These are phyloP conservation scores for Mucor velutinosus DNA, from an alignment of 371 early-diverging fungal species.

Conservation along the genomic window DNA sequence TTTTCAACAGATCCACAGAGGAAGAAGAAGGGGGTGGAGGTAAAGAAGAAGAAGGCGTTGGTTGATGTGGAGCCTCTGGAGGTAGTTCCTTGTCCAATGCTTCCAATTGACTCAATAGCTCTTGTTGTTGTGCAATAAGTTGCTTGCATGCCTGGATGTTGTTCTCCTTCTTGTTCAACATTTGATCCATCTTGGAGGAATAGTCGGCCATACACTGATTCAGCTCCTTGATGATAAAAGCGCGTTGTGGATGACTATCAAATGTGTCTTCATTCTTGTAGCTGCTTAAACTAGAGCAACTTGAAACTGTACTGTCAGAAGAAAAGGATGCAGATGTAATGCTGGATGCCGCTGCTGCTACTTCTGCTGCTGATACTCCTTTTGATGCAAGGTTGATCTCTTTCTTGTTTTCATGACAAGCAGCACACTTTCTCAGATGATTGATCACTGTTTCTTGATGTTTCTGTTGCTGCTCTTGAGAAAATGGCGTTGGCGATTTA, in stretches of 20 bases:
- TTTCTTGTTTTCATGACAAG: conserved; percentile 8
- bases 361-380: background rate
- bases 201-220: conserved; percentile 12
- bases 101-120: conserved; percentile 6
- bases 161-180: background rate
- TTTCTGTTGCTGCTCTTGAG: background rate
- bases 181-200: conserved; percentile 14
- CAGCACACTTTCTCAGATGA: conserved; percentile 16
- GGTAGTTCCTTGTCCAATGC: background rate
- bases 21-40: background rate
- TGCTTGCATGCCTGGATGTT: conserved; percentile 13
- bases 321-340: background rate
- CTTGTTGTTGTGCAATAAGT: conserved; percentile 14
- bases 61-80: background rate
- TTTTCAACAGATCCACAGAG: background rate
- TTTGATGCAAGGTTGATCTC: background rate
- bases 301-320: background rate
- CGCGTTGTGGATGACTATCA: background rate
- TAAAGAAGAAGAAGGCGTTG: background rate
- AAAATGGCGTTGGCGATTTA: background rate
- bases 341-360: background rate
- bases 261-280: background rate
- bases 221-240: conserved; percentile 7
- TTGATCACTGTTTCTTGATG: background rate
- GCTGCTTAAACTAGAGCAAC: background rate